These are phyloP conservation scores for Nakaseomyces kungkrabaensis DNA, from an alignment of 1,139 yeast genomes.

Conservation along the genomic window DNA sequence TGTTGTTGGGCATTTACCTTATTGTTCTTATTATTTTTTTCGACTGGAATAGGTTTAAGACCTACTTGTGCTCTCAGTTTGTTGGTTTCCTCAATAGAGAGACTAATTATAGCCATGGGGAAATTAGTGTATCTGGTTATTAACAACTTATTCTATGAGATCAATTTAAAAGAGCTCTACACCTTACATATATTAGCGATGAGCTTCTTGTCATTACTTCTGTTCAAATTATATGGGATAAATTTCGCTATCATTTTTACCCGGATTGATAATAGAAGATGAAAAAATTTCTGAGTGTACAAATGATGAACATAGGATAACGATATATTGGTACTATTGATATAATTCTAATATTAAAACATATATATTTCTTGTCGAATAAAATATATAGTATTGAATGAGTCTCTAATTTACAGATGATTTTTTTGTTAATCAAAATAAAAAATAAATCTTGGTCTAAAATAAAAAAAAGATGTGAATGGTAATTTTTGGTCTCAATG, in stretches of 20 bases:
- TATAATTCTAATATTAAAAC: slow-evolving; percentile 2
- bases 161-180: too few relatives aligned
- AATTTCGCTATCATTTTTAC: too few relatives aligned
- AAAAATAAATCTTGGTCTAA: slow-evolving; percentile 2
- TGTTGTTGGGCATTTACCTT: background rate
- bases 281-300: too few relatives aligned
- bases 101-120: slow-evolving; percentile 14
- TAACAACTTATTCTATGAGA: background rate
- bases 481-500: background rate
- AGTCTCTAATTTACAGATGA: slow-evolving; percentile 14
- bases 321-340: background rate
- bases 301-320: background rate
- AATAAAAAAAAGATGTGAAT: slow-evolving; percentile 1
- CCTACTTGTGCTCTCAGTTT: slow-evolving; percentile 41
- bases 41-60: slow-evolving; percentile 35
- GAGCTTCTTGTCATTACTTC: too few relatives aligned
- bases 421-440: slow-evolving; percentile 5
- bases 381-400: slow-evolving; percentile 5
- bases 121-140: too few relatives aligned
- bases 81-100: slow-evolving; percentile 47
- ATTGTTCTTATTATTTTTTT: background rate
- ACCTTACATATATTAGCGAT: too few relatives aligned
- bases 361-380: background rate
- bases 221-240: too few relatives aligned
- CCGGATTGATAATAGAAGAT: too few relatives aligned